phyloP scores from a whole-genome alignment of 106 monocot genomes.

The Dactylorhiza incarnata region DNA sequence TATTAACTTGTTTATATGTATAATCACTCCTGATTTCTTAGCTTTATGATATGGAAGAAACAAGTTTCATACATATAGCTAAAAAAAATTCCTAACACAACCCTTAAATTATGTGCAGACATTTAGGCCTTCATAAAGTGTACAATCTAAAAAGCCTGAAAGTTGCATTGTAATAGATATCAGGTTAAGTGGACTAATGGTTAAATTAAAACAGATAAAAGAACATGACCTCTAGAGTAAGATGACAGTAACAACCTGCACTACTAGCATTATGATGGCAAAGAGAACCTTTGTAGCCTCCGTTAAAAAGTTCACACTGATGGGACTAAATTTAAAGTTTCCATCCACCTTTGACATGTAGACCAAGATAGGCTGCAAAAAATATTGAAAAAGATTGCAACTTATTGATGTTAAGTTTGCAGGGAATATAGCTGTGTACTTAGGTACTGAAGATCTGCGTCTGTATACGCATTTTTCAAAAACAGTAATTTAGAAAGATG shows the following conservation, averaged over 20 bases:
- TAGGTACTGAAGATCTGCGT: not conserved
- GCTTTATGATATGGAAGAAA: not conserved
- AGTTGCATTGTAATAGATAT: not conserved
- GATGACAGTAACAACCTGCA: slow-evolving; percentile 34
- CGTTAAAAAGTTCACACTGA: slow-evolving; percentile 69
- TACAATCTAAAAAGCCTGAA: not conserved
- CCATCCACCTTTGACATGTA: slow-evolving; percentile 79
- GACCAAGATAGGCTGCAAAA: slow-evolving; percentile 56
- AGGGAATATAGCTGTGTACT: not conserved
- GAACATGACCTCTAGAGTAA: not conserved
- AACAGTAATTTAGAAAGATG: not conserved
- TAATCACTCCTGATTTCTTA: not conserved
- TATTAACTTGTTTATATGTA: not conserved
- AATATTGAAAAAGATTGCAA: not conserved
- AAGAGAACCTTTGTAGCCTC: slow-evolving; percentile 56
- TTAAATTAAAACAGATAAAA: not conserved
- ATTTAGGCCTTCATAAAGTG: not conserved
- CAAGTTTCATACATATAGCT: not conserved
- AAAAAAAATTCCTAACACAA: not conserved
- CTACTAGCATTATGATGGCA: slow-evolving; percentile 54
- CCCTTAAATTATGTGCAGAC: not conserved
- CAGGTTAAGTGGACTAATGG: not conserved
- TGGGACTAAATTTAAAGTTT: slow-evolving; percentile 58
- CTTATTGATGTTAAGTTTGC: not conserved
- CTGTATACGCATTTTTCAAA: not conserved